A percentile compares a stretch with the other conserved stretches of the same genome.
phyloP scores from a whole-genome alignment of 2,329 filamentous ascomycete species.

The Cercospora brassicicola region DNA sequence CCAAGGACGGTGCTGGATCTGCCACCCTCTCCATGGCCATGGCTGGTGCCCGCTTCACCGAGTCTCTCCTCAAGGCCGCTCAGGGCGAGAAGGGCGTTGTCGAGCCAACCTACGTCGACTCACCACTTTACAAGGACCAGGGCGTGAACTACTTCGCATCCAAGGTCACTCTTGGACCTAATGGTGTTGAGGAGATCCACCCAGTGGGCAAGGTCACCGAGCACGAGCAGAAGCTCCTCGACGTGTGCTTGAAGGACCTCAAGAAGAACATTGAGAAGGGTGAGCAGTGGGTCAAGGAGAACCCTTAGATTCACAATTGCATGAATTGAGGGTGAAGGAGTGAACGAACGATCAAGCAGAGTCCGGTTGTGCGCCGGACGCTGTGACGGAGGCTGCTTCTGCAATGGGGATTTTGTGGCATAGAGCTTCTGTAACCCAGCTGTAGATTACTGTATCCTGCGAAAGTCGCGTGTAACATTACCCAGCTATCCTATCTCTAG shows the following conservation, averaged over 20 bases:
- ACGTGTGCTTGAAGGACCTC: conserved; percentile 78
- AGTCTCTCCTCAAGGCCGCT: conserved; percentile 87
- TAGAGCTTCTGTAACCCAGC: conserved; percentile 26
- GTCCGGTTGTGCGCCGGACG: conserved; percentile 15
- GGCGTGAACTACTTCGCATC: conserved; percentile 96
- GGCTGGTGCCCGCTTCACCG: conserved; percentile 81
- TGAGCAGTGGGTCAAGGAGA: conserved; percentile 64
- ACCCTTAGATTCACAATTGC: conserved; percentile 41
- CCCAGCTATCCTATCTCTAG: not conserved
- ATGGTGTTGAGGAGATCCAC: conserved; percentile 92
- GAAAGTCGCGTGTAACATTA: conserved; percentile 9
- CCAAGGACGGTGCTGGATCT: conserved; percentile 95
- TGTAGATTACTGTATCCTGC: conserved; percentile 26
- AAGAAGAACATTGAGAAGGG: conserved; percentile 96
- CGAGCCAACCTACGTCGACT: conserved; percentile 96
- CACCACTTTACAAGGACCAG: conserved; percentile 96
- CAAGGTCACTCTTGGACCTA: conserved; percentile 91
- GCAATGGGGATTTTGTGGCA: conserved; percentile 22
- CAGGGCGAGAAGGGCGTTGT: conserved; percentile 92
- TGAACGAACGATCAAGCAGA: conserved; percentile 4
- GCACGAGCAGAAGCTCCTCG: conserved; percentile 85
- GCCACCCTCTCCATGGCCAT: conserved; percentile 99
- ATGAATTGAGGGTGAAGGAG: not conserved
- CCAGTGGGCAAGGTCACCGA: conserved; percentile 81
- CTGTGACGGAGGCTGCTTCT: conserved; percentile 8